Percentiles rank a stretch among this genome's conserved stretches.
phyloP scores from a whole-genome alignment of 1,139 yeast genomes.

The Zygosaccharomyces sapae region DNA sequence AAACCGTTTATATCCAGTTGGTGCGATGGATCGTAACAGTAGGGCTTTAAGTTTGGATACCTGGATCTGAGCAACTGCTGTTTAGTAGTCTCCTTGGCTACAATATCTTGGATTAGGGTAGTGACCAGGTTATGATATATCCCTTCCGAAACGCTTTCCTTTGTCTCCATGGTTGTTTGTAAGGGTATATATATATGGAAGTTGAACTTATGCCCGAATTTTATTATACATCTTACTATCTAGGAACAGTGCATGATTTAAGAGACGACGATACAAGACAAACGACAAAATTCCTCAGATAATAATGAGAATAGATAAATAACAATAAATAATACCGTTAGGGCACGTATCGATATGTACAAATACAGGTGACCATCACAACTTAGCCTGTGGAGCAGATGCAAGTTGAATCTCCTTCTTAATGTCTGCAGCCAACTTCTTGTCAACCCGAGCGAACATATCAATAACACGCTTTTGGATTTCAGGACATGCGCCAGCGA shows the following conservation, averaged over 20 bases:
- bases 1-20: constrained; percentile 29
- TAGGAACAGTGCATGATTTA: too few species aligned
- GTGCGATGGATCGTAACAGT: constrained; percentile 27
- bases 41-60: constrained; percentile 27
- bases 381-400: constrained; percentile 20
- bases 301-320: too few species aligned
- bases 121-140: constrained; percentile 30
- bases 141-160: constrained; percentile 25
- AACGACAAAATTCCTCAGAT: too few species aligned
- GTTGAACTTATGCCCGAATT: too few species aligned
- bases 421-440: constrained; percentile 58
- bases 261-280: too few species aligned
- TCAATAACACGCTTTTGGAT: constrained; percentile 78
- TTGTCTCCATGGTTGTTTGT: constrained; percentile 14
- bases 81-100: constrained; percentile 28
- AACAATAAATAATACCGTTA: constrained; percentile 8
- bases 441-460: constrained; percentile 69
- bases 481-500: constrained; percentile 60
- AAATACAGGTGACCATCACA: constrained; percentile 7
- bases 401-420: constrained; percentile 49
- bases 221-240: background rate
- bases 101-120: constrained; percentile 34
- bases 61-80: constrained; percentile 23
- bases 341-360: too few species aligned
- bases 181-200: background rate